Conservation (phyloP, 2,329 filamentous ascomycete species). For the Fusarium citri region DNA sequence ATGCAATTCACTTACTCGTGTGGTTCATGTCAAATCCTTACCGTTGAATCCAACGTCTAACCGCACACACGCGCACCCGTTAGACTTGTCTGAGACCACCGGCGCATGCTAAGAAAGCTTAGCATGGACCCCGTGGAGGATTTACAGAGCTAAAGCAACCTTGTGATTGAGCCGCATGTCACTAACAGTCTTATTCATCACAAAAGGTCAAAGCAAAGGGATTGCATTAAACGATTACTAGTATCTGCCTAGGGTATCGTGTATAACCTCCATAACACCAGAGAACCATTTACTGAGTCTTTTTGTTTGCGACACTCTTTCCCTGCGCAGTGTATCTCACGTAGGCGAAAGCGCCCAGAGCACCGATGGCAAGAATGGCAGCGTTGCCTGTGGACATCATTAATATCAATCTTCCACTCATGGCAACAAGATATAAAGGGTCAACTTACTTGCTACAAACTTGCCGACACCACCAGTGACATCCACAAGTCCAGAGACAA, state of each 20-base stretch:
- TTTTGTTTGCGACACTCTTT: constrained; percentile 46
- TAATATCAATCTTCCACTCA: background rate
- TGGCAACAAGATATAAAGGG: too few relatives aligned
- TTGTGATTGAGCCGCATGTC: constrained; percentile 3
- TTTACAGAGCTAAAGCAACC: constrained; percentile 3
- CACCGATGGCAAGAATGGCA: constrained; percentile 50
- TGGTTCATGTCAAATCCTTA: background rate
- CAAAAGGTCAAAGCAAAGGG: background rate
- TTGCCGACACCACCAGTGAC: constrained; percentile 55
- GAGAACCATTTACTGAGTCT: constrained; percentile 44
- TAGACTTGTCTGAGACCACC: background rate
- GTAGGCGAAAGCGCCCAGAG: constrained; percentile 50
- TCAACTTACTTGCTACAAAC: constrained; percentile 55
- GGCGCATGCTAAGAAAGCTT: background rate
- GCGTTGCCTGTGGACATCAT: constrained; percentile 49
- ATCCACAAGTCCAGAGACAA: constrained; percentile 52
- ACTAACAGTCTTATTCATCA: background rate
- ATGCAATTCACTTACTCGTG: too few relatives aligned
- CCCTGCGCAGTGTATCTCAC: constrained; percentile 51
- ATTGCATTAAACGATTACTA: background rate
- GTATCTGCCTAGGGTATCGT: background rate
- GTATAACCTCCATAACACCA: background rate
- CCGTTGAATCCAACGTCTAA: background rate
- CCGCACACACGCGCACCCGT: background rate
- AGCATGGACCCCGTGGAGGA: background rate